Base-by-base conservation (phyloP, 1,139 yeast species). In the Kodamaea derodonti region DNA sequence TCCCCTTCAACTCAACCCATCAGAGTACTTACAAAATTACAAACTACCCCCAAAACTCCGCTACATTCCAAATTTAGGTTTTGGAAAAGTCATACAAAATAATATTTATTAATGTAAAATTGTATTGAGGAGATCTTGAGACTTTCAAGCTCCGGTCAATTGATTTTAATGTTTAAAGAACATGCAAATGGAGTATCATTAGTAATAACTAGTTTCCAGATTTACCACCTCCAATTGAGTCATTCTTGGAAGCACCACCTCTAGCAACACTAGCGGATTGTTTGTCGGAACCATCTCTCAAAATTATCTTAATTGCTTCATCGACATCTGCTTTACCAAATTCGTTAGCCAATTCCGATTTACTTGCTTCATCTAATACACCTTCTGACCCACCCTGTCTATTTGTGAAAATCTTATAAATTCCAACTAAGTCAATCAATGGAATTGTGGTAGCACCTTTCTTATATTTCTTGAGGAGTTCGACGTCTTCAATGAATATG, bases 311-410 rank as follows among this genome's bases (percentile, higher is more conserved):
- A 38, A 84, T 69, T 20, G 74, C 69, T 30, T 69, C 73, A 43
- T 76, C 82, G 3, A 51, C 49, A 29, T 58, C 60, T 35, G 62
- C 52, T 11, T 72, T 65, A 27, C 87, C 88, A 47, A 85, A 85
- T 48, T 84, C 90, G 43, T 72, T 74, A 34, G 68, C 72, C 39
- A 85, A 59, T 43, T 80, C 82, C 14, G 65, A 60, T 38, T 76
- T 72, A n/a, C 90, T 80, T 2, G 94, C 95, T 50, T 77, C 80
- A 40, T 81, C 87, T 24, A 83, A 58, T 7, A 73, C 70, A 37
- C 95, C 95, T 48, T 78, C 85, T 3, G 76, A 63, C 23, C 95
- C 95, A 32, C 84, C 84, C 31, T 67, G 68, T 44, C 74, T 72
- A 40, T 76, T 72, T 22, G 74, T 67, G 54, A 72, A 85, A 12